Conservation (phyloP, 2,329 filamentous ascomycete species). For the Alternaria alternata region DNA sequence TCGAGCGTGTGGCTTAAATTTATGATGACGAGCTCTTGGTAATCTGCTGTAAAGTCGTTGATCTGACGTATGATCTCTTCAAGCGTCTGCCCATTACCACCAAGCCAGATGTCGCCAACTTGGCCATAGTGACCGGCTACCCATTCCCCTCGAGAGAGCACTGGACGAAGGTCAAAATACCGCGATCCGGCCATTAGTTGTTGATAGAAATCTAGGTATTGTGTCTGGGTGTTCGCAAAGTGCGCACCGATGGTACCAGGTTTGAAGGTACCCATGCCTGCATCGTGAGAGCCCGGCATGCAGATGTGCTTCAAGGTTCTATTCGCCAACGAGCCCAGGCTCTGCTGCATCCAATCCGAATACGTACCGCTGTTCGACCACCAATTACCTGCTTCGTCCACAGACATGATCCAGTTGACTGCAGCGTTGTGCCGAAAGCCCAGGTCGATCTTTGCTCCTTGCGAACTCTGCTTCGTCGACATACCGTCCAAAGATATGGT, state of each 20-base stretch:
- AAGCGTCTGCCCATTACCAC: constrained; percentile 57
- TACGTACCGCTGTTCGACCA: constrained; percentile 49
- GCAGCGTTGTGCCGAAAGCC: constrained; percentile 48
- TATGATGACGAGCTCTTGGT: constrained; percentile 58
- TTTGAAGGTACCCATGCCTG: constrained; percentile 58
- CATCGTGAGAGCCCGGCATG: constrained; percentile 60
- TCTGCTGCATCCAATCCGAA: constrained; percentile 54
- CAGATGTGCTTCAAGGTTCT: constrained; percentile 57
- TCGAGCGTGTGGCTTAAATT: constrained; percentile 58
- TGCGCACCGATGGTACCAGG: constrained; percentile 51
- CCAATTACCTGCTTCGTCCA: constrained; percentile 44
- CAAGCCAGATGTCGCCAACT: constrained; percentile 50
- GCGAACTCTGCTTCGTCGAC: constrained; percentile 43
- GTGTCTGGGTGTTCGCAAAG: constrained; percentile 56
- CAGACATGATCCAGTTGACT: constrained; percentile 51
- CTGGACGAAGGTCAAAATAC: constrained; percentile 60
- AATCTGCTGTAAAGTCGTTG: constrained; percentile 57
- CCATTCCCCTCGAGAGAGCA: constrained; percentile 52
- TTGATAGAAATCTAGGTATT: constrained; percentile 56
- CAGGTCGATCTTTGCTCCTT: constrained; percentile 42
- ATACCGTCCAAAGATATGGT: constrained; percentile 42
- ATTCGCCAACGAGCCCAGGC: constrained; percentile 47
- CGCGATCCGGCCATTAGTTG: constrained; percentile 58
- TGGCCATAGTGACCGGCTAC: constrained; percentile 55
- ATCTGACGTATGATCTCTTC: constrained; percentile 55